Evolutionary conservation across 2,329 filamentous ascomycete species (phyloP), one percentile per base, ranked within the genome.

Genomic region (Penicillium digitatum): DNA sequence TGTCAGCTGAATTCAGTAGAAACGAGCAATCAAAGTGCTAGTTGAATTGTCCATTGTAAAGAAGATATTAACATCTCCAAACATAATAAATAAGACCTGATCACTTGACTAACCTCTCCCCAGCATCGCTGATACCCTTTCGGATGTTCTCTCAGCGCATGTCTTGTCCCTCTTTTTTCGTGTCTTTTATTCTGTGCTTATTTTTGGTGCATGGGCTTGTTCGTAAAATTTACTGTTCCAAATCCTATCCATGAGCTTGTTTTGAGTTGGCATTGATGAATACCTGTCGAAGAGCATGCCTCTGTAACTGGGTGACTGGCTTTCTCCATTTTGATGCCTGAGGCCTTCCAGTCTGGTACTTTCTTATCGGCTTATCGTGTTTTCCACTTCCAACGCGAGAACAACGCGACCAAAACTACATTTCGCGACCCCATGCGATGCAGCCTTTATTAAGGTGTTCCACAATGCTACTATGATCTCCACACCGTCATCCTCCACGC

Each of bases 401-500:
- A 32, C 20, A 24, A 40, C 37, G 27, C 37, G 37, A 34, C 37
- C 18, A 10, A 32, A 45, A 22, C 18, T 14, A 42, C 26, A 22
- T 32, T 40, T 32, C 35, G 20, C 16, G 11, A 43, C 14, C 24
- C 20, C 18, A 42, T 42, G 6, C 16, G 10, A 48, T 16, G 29
- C 37, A 40, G 22, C 18, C 27, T 42, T 48, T 37, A 42, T n/a
- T n/a, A 6, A 10, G 44, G 10, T 29, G 1, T 12, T 20, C 7
- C 9, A 24, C 3, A 12, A 18, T 53, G 29, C 20, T 26, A 31
- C 38, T 39, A 52, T 56, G 54, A 69, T 70, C 63, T 65, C 64
- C 42, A 56, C 55, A 1, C 60, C 66, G 4, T 57, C 58, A 20
- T 66, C 67, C 7, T 62, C 65, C 26, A 42, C 58, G 11, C 70